Base-by-base conservation (phyloP, 192 early-diverging fungal genomes). In the Coemansia sp. region DNA sequence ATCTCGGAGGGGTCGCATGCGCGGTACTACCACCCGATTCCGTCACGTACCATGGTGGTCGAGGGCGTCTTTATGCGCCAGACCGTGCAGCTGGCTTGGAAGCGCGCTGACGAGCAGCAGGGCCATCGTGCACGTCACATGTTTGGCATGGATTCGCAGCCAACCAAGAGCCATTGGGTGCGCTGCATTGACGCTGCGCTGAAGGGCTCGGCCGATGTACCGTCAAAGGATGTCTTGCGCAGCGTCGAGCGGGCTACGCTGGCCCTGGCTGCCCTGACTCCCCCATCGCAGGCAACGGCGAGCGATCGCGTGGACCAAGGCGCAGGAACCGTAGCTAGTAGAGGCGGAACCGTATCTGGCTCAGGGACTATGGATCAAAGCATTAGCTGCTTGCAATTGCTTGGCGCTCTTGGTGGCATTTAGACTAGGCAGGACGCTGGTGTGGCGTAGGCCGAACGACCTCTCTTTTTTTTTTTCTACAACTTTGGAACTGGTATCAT, bases 61-160 rank as follows among this genome's bases (percentile, higher is more conserved):
- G 85, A 86, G 67, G 80, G 85, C 55, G 74, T 68, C 32, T 86
- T 83, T 45, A 86, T 86, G 85, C 77, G 73, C 31, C 74, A 86
- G 15, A 70, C 78, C 38, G 46, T 86, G 64, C 77, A 83, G 75
- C 62, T 86, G 62, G 63, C 50, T 64, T 85, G 78, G 78, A 65
- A 57, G 36, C 75, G 76, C 39, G 34, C 59, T 38, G 75, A 72
- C 32, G n/a, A 19, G 27, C 63, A 42, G 37, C 62, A 42, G 25
- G 42, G n/a, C 70, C 64, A 29, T 59, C 67, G 67, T 14, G 76
- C 75, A 31, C 69, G 81, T 32, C 67, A 83, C 70, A 69, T 83
- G 81, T 83, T 83, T 64, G 81, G 81, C 64, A 72, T 83, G 63
- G 81, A 83, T 73, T 77, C 81, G 57, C 64, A 36, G 60, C 21